These are phyloP conservation scores for Jimgerdemannia flammicorona DNA, from an alignment of 192 early-diverging fungal genomes.

Conservation along the genomic window DNA sequence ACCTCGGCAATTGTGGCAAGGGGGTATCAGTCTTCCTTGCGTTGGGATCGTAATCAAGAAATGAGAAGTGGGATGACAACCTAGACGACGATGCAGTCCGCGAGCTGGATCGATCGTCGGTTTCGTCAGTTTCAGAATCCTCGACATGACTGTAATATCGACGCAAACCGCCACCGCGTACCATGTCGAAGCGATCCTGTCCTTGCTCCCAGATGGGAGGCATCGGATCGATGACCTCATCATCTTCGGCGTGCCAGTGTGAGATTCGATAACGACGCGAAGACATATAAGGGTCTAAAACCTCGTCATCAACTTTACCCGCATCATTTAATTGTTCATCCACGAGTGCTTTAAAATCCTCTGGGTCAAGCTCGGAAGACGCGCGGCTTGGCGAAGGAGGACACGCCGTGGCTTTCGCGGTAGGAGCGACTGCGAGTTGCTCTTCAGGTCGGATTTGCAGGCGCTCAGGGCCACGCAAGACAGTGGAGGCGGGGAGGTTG, in stretches of 20 bases:
- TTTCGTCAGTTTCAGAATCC: not conserved
- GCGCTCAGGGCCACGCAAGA: not conserved
- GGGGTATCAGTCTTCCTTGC: not conserved
- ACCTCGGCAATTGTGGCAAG: not conserved
- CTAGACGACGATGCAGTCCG: not conserved
- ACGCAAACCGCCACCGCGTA: not conserved
- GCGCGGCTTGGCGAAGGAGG: not conserved
- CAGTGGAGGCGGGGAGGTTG: not conserved
- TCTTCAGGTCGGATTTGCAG: not conserved
- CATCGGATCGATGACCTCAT: not conserved
- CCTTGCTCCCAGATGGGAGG: not conserved
- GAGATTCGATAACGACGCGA: not conserved
- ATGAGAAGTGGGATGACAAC: not conserved
- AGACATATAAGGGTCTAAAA: not conserved
- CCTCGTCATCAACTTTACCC: not conserved
- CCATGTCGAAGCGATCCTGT: not conserved
- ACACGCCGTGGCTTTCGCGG: not conserved
- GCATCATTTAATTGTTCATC: not conserved
- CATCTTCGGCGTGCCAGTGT: not conserved
- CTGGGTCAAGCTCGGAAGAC: not conserved
- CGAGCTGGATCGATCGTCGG: not conserved
- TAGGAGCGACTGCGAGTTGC: not conserved
- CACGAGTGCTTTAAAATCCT: not conserved
- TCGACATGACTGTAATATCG: not conserved
- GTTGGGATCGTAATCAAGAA: not conserved